phyloP scores from a whole-genome alignment of 2,329 filamentous ascomycete species.

The Stemphylium lycopersici region DNA sequence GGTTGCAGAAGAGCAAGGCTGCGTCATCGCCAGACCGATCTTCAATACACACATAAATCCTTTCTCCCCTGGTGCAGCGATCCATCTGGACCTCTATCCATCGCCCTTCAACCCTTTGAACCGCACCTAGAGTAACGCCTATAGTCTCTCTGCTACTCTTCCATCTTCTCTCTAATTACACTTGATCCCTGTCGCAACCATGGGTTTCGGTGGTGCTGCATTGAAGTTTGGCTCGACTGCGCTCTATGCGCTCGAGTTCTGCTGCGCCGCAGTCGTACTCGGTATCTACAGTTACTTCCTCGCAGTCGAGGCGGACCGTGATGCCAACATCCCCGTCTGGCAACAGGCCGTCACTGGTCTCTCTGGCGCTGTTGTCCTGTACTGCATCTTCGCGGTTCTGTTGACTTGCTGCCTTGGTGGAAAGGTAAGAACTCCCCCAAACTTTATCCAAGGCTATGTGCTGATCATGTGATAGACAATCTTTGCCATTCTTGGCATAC shows the following conservation, averaged over 20 bases:
- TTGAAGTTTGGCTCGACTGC: conserved; percentile 74
- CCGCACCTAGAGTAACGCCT: background rate
- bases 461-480: conserved; percentile 47
- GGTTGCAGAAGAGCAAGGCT: conserved; percentile 3
- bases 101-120: background rate
- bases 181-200: conserved; percentile 40
- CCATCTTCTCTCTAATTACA: background rate
- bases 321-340: conserved; percentile 67
- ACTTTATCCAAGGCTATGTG: too few species aligned
- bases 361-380: conserved; percentile 74
- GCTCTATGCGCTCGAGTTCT: conserved; percentile 75
- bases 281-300: conserved; percentile 84
- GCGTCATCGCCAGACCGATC: conserved; percentile 12
- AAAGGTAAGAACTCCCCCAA: conserved; percentile 52
- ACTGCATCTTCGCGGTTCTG: conserved; percentile 73
- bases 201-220: conserved; percentile 66
- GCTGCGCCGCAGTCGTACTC: conserved; percentile 74
- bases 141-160: background rate
- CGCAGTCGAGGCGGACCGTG: conserved; percentile 69
- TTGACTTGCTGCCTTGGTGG: conserved; percentile 82
- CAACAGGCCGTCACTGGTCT: conserved; percentile 75
- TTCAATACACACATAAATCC: conserved; percentile 10
- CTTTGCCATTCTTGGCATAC: conserved; percentile 73
- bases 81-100: background rate
- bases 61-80: background rate